phyloP scores from a whole-genome alignment of 768 basidiomycete genomes.

The Mycena metata region DNA sequence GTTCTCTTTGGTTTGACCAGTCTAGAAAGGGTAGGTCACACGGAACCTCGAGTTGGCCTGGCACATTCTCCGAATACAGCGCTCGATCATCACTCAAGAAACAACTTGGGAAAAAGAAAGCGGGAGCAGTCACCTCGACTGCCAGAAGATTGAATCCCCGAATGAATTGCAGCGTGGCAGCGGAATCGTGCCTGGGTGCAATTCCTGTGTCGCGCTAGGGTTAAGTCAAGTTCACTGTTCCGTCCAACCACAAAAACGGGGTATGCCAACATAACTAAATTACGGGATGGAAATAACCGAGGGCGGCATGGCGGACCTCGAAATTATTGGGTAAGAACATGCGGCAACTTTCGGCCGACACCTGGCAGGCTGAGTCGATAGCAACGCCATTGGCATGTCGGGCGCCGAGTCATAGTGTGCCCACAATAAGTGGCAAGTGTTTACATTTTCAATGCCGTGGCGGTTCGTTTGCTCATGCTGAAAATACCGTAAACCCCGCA shows the following conservation, averaged over 20 bases:
- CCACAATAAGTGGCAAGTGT: not conserved
- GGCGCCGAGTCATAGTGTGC: not conserved
- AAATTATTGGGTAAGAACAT: not conserved
- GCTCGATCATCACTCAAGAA: not conserved
- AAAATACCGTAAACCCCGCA: conserved; percentile 66
- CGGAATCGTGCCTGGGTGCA: not conserved
- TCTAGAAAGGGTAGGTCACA: not conserved
- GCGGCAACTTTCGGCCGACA: conserved; percentile 2
- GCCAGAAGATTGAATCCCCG: not conserved
- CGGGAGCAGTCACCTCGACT: not conserved
- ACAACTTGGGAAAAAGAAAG: not conserved
- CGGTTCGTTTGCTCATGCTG: conserved; percentile 60
- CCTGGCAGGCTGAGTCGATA: not conserved
- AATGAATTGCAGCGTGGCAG: not conserved
- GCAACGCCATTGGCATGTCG: conserved; percentile 1
- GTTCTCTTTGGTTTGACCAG: too few relatives aligned
- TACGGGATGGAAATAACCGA: conserved; percentile 2
- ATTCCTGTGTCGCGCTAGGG: too few relatives aligned
- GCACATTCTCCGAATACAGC: not conserved
- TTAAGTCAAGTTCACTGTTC: not conserved
- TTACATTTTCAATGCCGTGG: conserved; percentile 1
- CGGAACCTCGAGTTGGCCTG: conserved; percentile 7
- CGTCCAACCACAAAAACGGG: not conserved
- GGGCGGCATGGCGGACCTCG: not conserved
- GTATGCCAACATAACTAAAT: not conserved